Percentiles rank a stretch among this genome's conserved stretches.
phyloP scores from a whole-genome alignment of 2,329 filamentous ascomycete genomes.

The Monosporascus sp. region DNA sequence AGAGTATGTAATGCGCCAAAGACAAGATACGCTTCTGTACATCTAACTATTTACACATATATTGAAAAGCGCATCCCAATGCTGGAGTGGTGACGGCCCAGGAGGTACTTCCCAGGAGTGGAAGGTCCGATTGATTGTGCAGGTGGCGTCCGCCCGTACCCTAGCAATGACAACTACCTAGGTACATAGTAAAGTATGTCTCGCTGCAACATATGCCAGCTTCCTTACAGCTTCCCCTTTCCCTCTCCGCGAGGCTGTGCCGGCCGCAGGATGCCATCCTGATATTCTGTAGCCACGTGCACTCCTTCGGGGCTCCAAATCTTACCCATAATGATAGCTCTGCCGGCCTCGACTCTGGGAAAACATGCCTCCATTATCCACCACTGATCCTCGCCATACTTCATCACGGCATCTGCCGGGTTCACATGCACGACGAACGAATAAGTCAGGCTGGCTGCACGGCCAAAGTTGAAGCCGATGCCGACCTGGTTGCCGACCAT shows the following conservation, averaged over 20 bases:
- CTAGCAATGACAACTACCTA: too few relatives aligned
- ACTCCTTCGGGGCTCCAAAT: constrained; percentile 49
- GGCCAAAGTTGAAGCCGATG: constrained; percentile 36
- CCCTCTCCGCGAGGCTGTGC: constrained; percentile 14
- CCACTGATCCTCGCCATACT: constrained; percentile 36
- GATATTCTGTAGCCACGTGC: constrained; percentile 50
- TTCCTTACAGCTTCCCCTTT: constrained; percentile 19
- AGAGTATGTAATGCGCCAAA: too few relatives aligned
- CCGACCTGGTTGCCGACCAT: constrained; percentile 46
- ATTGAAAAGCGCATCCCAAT: too few relatives aligned
- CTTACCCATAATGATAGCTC: constrained; percentile 43
- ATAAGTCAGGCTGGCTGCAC: constrained; percentile 44
- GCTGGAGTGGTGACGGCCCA: too few relatives aligned
- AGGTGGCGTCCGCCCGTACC: too few relatives aligned
- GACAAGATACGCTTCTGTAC: too few relatives aligned
- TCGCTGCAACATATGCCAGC: not conserved
- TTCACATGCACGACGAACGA: constrained; percentile 50
- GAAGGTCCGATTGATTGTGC: too few relatives aligned
- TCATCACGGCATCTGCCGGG: constrained; percentile 42
- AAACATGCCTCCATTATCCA: constrained; percentile 50
- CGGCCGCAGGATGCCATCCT: constrained; percentile 43
- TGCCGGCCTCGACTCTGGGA: constrained; percentile 40
- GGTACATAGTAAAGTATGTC: too few relatives aligned
- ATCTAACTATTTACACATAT: too few relatives aligned
- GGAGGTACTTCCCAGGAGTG: too few relatives aligned